Conservation (phyloP, 1,139 yeast genomes). For the Hansenula lynferdii region DNA sequence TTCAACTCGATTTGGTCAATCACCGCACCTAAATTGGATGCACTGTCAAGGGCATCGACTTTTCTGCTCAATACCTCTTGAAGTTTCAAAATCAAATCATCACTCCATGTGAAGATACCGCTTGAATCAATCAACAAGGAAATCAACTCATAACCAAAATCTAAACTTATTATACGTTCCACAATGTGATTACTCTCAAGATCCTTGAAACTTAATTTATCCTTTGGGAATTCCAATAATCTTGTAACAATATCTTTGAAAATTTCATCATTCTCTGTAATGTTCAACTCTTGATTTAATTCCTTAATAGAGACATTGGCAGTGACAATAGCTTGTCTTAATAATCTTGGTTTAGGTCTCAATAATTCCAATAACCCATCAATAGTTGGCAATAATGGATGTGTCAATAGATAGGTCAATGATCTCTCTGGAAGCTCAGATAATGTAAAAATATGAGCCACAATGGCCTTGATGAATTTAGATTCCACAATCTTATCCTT, state of each 20-base stretch:
- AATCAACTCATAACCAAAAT: slow-evolving; percentile 55
- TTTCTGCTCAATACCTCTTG: slow-evolving; percentile 41
- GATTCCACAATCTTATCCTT: slow-evolving; percentile 65
- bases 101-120: slow-evolving; percentile 63
- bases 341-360: slow-evolving; percentile 49
- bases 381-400: slow-evolving; percentile 76
- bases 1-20: slow-evolving; percentile 45
- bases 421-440: slow-evolving; percentile 40
- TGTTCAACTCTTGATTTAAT: slow-evolving; percentile 51
- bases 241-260: slow-evolving; percentile 68
- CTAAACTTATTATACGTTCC: slow-evolving; percentile 33
- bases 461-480: slow-evolving; percentile 46
- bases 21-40: slow-evolving; percentile 50
- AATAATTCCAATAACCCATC: slow-evolving; percentile 50
- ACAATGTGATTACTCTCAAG: slow-evolving; percentile 30
- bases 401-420: slow-evolving; percentile 72
- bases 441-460: slow-evolving; percentile 36
- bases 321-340: slow-evolving; percentile 77
- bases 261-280: slow-evolving; percentile 54
- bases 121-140: slow-evolving; percentile 67
- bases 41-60: slow-evolving; percentile 43
- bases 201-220: slow-evolving; percentile 26
- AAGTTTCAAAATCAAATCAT: slow-evolving; percentile 40
- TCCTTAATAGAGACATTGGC: slow-evolving; percentile 64
- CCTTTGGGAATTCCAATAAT: slow-evolving; percentile 43